A percentile compares a stretch with the other conserved stretches of the same genome.
Conservation (phyloP, 1,284 basidiomycete genomes). For the Melanopsichium pennsylvanicum region DNA sequence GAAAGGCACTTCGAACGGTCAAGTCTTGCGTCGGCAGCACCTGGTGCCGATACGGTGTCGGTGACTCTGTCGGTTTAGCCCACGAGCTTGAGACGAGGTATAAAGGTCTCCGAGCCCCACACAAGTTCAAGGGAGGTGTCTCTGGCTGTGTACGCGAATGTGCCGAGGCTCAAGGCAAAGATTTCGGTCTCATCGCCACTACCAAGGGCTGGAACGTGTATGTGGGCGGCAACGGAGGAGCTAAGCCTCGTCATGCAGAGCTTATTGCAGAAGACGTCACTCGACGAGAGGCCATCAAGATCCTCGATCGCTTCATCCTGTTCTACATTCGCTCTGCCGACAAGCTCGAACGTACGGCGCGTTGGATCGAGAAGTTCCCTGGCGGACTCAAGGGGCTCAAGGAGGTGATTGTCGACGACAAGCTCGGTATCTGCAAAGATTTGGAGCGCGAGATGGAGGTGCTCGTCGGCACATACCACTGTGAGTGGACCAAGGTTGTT, state of each 20-base stretch:
- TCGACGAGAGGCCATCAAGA: constrained; percentile 68
- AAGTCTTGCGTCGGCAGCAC: constrained; percentile 73
- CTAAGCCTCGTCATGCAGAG: constrained; percentile 73
- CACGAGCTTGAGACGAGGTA: constrained; percentile 78
- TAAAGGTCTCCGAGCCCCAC: constrained; percentile 75
- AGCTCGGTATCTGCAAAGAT: constrained; percentile 77
- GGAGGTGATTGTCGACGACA: constrained; percentile 77
- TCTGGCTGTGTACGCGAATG: constrained; percentile 70
- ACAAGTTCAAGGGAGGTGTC: constrained; percentile 81
- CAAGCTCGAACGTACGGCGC: constrained; percentile 72
- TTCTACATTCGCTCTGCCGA: constrained; percentile 76
- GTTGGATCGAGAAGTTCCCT: constrained; percentile 78
- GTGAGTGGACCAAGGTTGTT: constrained; percentile 78
- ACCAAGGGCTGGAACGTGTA: constrained; percentile 74
- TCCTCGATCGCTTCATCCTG: constrained; percentile 76
- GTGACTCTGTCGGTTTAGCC: constrained; percentile 78
- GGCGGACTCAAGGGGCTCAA: constrained; percentile 75
- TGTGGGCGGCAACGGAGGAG: constrained; percentile 78
- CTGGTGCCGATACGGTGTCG: constrained; percentile 80
- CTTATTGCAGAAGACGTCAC: constrained; percentile 69
- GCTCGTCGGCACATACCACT: constrained; percentile 74
- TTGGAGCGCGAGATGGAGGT: constrained; percentile 77
- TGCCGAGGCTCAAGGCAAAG: constrained; percentile 76
- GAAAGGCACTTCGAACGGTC: constrained; percentile 72
- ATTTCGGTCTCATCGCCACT: constrained; percentile 80